Evolutionary conservation across 345 rosid species (phyloP).

Genomic region (Moricandia arvensis): DNA sequence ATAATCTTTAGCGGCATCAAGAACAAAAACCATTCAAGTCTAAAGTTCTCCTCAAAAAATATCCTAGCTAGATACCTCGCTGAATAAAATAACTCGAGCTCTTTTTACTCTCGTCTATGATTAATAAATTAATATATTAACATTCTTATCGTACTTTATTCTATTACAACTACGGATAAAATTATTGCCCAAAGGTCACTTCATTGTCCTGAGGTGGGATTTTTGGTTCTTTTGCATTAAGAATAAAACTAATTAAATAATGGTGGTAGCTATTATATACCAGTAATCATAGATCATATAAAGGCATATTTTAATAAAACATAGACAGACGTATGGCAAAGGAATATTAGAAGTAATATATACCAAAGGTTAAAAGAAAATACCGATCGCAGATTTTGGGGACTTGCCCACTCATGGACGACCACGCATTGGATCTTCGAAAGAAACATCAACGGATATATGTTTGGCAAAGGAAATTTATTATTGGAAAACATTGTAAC

Average conservation of each 20-base stretch:
- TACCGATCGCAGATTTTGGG: not conserved
- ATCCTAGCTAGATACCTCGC: not conserved
- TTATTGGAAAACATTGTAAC: too few relatives aligned
- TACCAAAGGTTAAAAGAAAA: not conserved
- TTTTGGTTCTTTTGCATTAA: not conserved
- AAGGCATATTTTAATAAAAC: not conserved
- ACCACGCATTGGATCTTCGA: not conserved
- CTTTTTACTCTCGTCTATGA: not conserved
- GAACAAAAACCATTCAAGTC: not conserved
- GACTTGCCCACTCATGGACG: too few relatives aligned
- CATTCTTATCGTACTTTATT: not conserved
- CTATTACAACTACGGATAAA: not conserved
- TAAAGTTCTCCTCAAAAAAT: constrained; percentile 1
- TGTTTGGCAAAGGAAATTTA: too few relatives aligned
- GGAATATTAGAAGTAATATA: not conserved
- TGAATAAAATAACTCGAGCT: not conserved
- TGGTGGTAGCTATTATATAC: not conserved
- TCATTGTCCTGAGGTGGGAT: not conserved
- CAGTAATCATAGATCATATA: not conserved
- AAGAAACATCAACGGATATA: not conserved
- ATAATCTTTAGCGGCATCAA: not conserved
- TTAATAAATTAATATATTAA: not conserved
- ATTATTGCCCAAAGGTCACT: not conserved
- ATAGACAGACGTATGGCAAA: not conserved
- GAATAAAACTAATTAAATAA: not conserved